Base-by-base conservation (phyloP, 2,329 filamentous ascomycete genomes). In the Clonostachys byssicola region DNA sequence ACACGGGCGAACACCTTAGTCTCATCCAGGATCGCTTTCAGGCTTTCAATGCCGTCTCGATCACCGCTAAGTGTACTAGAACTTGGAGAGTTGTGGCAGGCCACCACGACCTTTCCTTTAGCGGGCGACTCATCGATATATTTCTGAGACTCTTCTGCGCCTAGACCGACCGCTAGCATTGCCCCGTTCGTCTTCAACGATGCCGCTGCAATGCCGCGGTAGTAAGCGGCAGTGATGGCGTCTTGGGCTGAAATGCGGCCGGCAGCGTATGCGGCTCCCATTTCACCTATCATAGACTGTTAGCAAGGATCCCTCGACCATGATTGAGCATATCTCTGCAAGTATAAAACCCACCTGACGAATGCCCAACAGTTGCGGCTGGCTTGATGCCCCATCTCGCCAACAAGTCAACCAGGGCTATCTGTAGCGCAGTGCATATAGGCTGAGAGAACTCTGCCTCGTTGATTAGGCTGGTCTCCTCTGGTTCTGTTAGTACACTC, bases 181-280 rank as follows among this genome's bases (percentile, higher is more conserved):
- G 56, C 58, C 1, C 63, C 64, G 5, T 40, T 23, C 2, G 44
- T 20, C 6, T 49, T 30, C 9, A 47, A 14, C 14, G 51, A 23
- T 0, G 44, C 40, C 0, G 54, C 40, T 12, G 51, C 52, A 6
- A 54, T 44, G 1, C 71, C 73, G 12, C 72, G 64, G 41, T 67
- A 65, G 49, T 67, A 74, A 0, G 70, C 67, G 0, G 62, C 53
- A 3, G 55, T 57, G 44, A 73, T 65, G 8, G 71, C 70, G 5
- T 65, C 62, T n/a, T 59, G 49, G 1, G 60, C 53, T 0, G 64
- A 57, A 5, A 75, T 47, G 2, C 54, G 49, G 1, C 70, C 67
- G 0, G 63, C 58, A 1, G 69, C 67, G 42, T 73, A 74, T 0
- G 71, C 70, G 1, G 71, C 72, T 0, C 63, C 71, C 34, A 74